Conservation (phyloP, 163 green algal species). For the Trebouxia gelatinosa region DNA sequence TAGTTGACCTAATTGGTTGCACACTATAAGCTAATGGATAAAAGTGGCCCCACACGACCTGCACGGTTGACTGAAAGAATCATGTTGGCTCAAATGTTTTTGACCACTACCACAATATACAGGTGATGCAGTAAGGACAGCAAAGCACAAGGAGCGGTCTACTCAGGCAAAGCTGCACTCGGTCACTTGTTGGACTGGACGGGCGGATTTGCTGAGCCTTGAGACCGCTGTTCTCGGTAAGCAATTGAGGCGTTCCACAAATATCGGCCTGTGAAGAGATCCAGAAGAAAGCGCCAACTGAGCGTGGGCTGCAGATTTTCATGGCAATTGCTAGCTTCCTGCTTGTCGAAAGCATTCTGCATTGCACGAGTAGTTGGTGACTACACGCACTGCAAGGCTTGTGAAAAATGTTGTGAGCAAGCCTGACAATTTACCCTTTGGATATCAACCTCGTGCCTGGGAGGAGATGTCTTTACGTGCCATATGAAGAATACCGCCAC, state of each 20-base stretch:
- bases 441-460: not conserved
- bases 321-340: no score
- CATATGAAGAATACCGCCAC: slow-evolving; percentile 9
- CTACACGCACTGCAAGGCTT: not conserved
- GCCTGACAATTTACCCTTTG: not conserved
- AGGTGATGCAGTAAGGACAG: not conserved
- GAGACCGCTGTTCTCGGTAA: slow-evolving; percentile 1
- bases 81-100: not conserved
- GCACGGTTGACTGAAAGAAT: no score
- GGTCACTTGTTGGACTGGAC: not conserved
- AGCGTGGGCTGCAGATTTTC: no score
- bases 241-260: not conserved
- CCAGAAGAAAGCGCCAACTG: not conserved
- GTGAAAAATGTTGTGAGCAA: not conserved
- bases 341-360: not conserved
- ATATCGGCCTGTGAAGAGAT: slow-evolving; percentile 15
- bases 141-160: not conserved
- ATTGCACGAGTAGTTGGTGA: not conserved
- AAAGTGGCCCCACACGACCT: no score
- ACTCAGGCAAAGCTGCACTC: not conserved
- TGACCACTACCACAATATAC: not conserved
- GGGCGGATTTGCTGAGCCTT: not conserved
- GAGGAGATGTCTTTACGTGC: not conserved
- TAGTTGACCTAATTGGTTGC: no score
- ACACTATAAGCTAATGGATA: no score